Base-by-base conservation (phyloP, 345 rosid species). In the Ceriops decandra region DNA sequence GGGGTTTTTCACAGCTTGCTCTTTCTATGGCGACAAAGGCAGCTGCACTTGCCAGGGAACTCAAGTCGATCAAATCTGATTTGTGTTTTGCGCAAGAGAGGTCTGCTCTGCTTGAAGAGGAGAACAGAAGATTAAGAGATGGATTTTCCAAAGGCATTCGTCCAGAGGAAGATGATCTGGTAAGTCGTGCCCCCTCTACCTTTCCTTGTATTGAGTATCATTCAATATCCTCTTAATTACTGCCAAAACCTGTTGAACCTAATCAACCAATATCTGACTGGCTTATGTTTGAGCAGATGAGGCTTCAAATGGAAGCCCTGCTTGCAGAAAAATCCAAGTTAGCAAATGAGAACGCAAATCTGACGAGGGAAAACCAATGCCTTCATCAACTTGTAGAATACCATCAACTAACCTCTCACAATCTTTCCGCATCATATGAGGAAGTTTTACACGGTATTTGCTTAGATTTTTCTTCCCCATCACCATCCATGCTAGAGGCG, bases 131-230 rank as follows among this genome's bases (percentile, higher is more conserved):
- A 85, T 87, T 95, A 13, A 83, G 93, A 70, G 91, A 91, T 60
- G 98, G 99, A 21, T 86, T 87, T 38, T 47, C 58, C 0, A 80
- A 77, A 53, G 96, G 93, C 51, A 85, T 82, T 51, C 78, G 88
- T 78, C 98, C 96, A 6, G 96, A 92, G 77, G 99, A 95, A 81
- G 98, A 95, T 82, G 99, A 95, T 72, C 82, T 95, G 91, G 99
- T 93, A 62, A 11, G 28, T 22, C 22, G 20, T 21, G 21, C 20
- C 22, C 49, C 17, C 1, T 13, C 11, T 2, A 17, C 26, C 58
- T n/a, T 20, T n/a, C 13, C 26, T n/a, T 9, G 8, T 54, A 5
- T 22, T 54, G 15, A 54, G 26, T 8, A 54, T 54, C 27, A 21
- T 22, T 9, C 28, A 9, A 3, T 2, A 21, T 22, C 58, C 58